Conservation (phyloP, 2,329 filamentous ascomycete species). For the Trichoderma breve region DNA sequence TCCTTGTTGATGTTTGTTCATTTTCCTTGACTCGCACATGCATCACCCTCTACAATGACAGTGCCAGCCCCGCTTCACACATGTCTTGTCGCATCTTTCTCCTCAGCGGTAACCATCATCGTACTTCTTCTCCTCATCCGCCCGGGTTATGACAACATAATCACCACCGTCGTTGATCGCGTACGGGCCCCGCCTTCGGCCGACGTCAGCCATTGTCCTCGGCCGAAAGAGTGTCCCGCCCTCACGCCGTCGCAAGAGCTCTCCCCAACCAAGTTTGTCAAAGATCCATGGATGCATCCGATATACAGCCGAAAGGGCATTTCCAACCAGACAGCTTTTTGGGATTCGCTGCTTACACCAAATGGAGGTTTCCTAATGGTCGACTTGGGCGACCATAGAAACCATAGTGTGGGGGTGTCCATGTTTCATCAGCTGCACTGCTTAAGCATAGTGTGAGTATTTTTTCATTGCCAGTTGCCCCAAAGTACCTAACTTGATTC, state of each 20-base stretch:
- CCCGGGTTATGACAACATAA: background rate
- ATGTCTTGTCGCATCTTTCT: background rate
- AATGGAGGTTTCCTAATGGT: constrained; percentile 1
- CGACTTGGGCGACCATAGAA: background rate
- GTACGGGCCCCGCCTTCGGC: background rate
- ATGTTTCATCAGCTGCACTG: constrained; percentile 11
- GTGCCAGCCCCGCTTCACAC: background rate
- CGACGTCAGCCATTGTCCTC: background rate
- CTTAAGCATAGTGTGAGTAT: background rate
- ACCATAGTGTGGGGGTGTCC: constrained; percentile 3
- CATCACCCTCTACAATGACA: background rate
- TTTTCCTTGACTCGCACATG: too few relatives aligned
- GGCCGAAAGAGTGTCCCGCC: background rate
- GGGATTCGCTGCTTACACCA: constrained; percentile 2
- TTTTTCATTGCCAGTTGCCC: background rate
- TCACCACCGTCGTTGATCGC: background rate
- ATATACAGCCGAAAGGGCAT: background rate
- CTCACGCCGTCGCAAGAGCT: constrained; percentile 4
- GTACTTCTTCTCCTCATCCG: constrained; percentile 2
- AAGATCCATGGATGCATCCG: background rate
- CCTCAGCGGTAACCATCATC: background rate
- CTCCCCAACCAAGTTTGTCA: background rate
- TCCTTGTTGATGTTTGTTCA: too few relatives aligned
- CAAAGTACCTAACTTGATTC: too few relatives aligned
- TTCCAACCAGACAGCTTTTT: background rate